Evolutionary conservation across 2,329 filamentous ascomycete genomes (phyloP), one percentile per base, ranked within the genome.

Genomic region (Fusarium setosum): DNA sequence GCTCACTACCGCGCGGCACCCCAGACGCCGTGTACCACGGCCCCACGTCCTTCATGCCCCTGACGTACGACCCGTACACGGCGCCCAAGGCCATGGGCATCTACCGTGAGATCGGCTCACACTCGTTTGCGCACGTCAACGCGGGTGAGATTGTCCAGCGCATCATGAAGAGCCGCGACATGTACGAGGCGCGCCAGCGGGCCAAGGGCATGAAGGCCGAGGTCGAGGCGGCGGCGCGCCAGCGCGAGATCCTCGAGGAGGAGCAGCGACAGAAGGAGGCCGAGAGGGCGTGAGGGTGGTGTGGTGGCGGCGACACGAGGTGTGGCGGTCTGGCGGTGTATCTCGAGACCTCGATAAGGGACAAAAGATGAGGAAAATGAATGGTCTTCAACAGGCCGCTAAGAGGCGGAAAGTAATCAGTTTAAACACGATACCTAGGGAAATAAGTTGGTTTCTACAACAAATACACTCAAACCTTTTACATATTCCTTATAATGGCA

Each of bases 11-110:
- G 0, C 89, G 89, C 78, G 89, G 90, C 48, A 86, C 86, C 5
- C 92, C 94, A 13, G 84, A 90, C 71, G 91, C 89, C 24, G 92
- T 99, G 62, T 99, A 98, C 79, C 96, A 99, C 80, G 96, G 96
- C n/a, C 93, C 94, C 7, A 99, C 96, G 0, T 87, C 92, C 12
- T 97, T 97, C 76, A 96, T 97, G 82, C 92, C 89, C 74, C 75
- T 89, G 21, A 92, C 89, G 6, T 92, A 92, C 74, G 92, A 94
- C 73, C 92, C 92, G 2, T 97, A 98, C 80, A 83, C 85, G 24
- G 92, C 89, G 13, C 90, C 94, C 52, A 96, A 94, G 78, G 83
- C 85, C 45, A 88, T 97, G 83, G 90, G 91, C 31, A 93, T 99
- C 74, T 97, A 97, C 82, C 86, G 83, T 37, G 88, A 97, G 75